Conservation (phyloP, 116 monocot genomes). For the Phalaenopsis hybrid region DNA sequence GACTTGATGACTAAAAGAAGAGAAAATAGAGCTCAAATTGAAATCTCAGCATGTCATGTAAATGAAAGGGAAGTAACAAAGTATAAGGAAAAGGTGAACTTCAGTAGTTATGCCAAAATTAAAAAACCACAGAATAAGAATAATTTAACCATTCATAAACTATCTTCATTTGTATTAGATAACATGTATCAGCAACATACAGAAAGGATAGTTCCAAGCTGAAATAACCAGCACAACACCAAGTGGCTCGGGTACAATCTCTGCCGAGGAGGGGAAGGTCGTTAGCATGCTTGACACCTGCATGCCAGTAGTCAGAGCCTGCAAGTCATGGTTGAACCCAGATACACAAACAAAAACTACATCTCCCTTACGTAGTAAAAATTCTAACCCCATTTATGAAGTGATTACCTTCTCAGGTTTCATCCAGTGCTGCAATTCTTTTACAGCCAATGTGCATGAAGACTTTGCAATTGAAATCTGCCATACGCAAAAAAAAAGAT, state of each 20-base stretch:
- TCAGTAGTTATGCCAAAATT: too few species aligned
- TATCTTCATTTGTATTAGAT: neutral
- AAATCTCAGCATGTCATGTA: neutral
- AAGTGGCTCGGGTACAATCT: constrained; percentile 67
- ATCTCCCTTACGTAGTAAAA: neutral
- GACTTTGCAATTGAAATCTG: constrained; percentile 37
- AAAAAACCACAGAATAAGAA: neutral
- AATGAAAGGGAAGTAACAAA: neutral
- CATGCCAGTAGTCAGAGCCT: neutral
- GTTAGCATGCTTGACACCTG: constrained; percentile 49
- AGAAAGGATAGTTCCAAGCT: constrained; percentile 81
- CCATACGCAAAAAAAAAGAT: constrained; percentile 9
- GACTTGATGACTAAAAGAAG: neutral
- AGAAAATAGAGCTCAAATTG: neutral
- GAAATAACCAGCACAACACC: constrained; percentile 73
- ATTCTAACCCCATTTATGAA: neutral
- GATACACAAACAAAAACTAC: neutral
- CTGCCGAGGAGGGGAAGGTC: constrained; percentile 49
- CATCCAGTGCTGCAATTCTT: constrained; percentile 41
- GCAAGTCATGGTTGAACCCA: neutral
- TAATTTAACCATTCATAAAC: neutral
- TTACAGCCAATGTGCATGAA: constrained; percentile 25
- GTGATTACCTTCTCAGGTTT: constrained; percentile 46
- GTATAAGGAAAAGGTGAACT: neutral
- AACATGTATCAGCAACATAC: constrained; percentile 24